Evolutionary conservation across 2,329 filamentous ascomycete genomes (phyloP), one percentile per base, ranked within the genome.

Genomic region (Fusarium falciforme): DNA sequence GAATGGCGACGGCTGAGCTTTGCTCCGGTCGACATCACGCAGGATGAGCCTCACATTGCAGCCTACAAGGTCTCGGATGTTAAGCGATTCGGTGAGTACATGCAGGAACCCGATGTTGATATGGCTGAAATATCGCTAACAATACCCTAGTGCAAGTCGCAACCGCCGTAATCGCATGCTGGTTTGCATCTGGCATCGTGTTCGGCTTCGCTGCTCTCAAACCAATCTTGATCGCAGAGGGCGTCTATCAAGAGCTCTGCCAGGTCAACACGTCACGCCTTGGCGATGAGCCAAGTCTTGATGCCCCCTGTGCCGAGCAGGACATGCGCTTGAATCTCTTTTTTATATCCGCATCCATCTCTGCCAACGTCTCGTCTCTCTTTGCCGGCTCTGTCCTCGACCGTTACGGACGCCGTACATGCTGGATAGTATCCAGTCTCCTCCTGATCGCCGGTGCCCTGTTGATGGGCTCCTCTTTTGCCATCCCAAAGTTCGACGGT

Each of bases 311-410:
- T 71, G 81, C 87, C 22, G 88, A 90, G 78, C 79, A 80, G 31
- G 79, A 80, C 12, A 89, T 91, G 64, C 87, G 87, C 64, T 86
- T 97, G 61, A 97, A 97, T 79, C 85, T 97, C 66, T 96, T 97
- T 92, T 98, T 98, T 85, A 96, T 95, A 5, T 88, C 94, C 16
- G 94, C 94, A 3, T 95, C 94, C 11, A 94, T 97, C 12, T 93
- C 90, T 5, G 96, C 94, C 22, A 98, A 97, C 77, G 92, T 97
- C 14, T 93, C 91, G 29, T 94, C 94, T 6, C 86, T 98, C 9
- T 93, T 95, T 2, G 91, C 97, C 4, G 95, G 95, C 36, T 93
- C 93, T 2, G 92, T 97, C 31, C 88, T 98, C 17, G 95, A 98
- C 83, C 88, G 90, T 68, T 95, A 90, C 78, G 95, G 95, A 1